Base-by-base conservation (phyloP, 164 flowering plant genomes). In the Magnolia changhungtana region DNA sequence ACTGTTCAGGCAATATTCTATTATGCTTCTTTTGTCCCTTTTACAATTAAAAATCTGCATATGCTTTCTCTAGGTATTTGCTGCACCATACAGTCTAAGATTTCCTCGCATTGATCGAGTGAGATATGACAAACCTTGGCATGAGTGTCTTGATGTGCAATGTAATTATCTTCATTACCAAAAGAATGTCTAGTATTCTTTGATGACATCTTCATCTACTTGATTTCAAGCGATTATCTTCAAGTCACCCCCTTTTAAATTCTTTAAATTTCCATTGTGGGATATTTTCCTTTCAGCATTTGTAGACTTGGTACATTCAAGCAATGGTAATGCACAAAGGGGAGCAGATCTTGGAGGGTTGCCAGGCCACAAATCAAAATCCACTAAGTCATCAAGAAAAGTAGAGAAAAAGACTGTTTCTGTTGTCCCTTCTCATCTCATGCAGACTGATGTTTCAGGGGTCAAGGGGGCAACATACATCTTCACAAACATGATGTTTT, bases 41-140 rank as follows among this genome's bases (percentile, higher is more conserved):
- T 68, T 31, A 68, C 71, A 14, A 55, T 31, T 7, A 29, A 18
- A 24, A 20, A 65, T 65, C 29, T 11, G 71, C 52, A 49, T 50
- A 31, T 70, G 24, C 20, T 67, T 75, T n/a, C 72, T 82, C 64
- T 71, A 92, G 98, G 97, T 91, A 70, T 96, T 96, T 91, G 90
- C 98, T 83, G 93, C 97, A 74, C 99, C 99, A 27, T 94, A 96
- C 78, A 84, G 96, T 85, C 82, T 96, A 82, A 90, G 99, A 80
- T 94, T 94, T 84, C 98, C 99, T 24, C 93, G 99, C 21, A 94
- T 96, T 81, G 97, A 96, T 66, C 84, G 84, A 76, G 98, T 92
- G 78, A 90, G 98, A 86, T 88, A 88, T 87, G 99, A 96, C 86
- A 96, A 96, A 81, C 95, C 97, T 72, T 96, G 99, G 98, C 90